Percentiles rank a stretch among this genome's conserved stretches.
phyloP scores from a whole-genome alignment of 2,329 filamentous ascomycete genomes.

The Arthrinium phaeospermum region DNA sequence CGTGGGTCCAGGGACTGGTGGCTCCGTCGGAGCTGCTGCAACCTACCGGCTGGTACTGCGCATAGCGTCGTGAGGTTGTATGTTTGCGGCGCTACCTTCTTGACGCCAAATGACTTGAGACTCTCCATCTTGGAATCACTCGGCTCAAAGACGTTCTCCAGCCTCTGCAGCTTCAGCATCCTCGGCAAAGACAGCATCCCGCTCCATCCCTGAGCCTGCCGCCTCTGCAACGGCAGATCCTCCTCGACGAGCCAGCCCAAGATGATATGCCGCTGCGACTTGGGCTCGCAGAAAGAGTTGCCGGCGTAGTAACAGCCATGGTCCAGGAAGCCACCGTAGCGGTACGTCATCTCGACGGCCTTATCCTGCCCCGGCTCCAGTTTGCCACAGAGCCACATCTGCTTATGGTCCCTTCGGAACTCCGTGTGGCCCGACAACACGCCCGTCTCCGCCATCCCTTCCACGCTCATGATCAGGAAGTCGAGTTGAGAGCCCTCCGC shows the following conservation, averaged over 20 bases:
- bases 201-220: neutral
- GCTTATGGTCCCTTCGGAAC: slow-evolving; percentile 1
- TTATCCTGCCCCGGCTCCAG: neutral
- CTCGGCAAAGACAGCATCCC: neutral
- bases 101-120: neutral
- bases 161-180: neutral
- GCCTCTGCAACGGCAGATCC: neutral
- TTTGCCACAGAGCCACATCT: neutral
- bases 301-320: neutral
- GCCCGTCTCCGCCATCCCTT: neutral
- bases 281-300: neutral
- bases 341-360: neutral
- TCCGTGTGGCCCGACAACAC: neutral
- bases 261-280: neutral
- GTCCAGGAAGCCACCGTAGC: neutral
- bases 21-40: neutral
- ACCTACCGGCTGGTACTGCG: neutral
- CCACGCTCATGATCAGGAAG: neutral
- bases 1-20: neutral
- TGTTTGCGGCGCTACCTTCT: neutral
- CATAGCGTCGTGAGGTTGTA: neutral
- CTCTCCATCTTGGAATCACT: neutral
- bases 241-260: neutral
- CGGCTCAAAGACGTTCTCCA: neutral
- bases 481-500: neutral